A percentile compares a stretch with the other conserved stretches of the same genome.
Evolutionary conservation across 306 rosid species (phyloP).

Genomic region (Cicer cuneatum): DNA sequence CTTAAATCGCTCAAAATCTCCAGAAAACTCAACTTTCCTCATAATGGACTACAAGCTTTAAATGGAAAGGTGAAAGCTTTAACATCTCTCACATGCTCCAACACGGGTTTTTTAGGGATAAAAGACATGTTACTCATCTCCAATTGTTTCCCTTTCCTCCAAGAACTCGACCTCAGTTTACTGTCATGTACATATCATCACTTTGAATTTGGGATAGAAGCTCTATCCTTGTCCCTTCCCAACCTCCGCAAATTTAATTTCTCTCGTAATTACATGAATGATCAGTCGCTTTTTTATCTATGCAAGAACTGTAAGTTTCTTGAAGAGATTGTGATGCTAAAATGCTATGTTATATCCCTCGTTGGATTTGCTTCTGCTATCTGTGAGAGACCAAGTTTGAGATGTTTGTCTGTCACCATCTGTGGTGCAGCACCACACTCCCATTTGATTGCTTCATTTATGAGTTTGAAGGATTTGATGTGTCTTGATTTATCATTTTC

Average conservation of each 20-base stretch:
- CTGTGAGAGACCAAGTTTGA: slow-evolving; percentile 46
- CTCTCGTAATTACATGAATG: slow-evolving; percentile 59
- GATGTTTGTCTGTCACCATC: slow-evolving; percentile 39
- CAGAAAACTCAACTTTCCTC: slow-evolving; percentile 35
- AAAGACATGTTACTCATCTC: no score
- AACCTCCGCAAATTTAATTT: slow-evolving; percentile 58
- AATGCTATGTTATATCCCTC: slow-evolving; percentile 47
- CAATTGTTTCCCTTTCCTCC: no score
- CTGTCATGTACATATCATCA: no score
- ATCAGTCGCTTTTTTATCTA: slow-evolving; percentile 46
- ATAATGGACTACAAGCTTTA: slow-evolving; percentile 40
- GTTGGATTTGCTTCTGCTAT: slow-evolving; percentile 53
- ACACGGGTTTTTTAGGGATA: not conserved
- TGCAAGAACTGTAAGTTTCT: slow-evolving; percentile 51
- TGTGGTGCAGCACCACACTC: no score
- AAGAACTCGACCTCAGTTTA: no score
- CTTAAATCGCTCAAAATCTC: slow-evolving; percentile 56
- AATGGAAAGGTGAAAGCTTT: slow-evolving; percentile 40
- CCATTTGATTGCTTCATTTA: not conserved
- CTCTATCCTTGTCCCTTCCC: slow-evolving; percentile 46
- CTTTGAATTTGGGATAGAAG: not conserved
- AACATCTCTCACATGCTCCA: slow-evolving; percentile 48
- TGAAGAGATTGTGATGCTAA: slow-evolving; percentile 44
- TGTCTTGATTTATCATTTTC: slow-evolving; percentile 51
- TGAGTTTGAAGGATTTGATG: slow-evolving; percentile 29